These are phyloP conservation scores for Torulaspora pretoriensis DNA, from an alignment of 1,139 yeast genomes.

Conservation along the genomic window DNA sequence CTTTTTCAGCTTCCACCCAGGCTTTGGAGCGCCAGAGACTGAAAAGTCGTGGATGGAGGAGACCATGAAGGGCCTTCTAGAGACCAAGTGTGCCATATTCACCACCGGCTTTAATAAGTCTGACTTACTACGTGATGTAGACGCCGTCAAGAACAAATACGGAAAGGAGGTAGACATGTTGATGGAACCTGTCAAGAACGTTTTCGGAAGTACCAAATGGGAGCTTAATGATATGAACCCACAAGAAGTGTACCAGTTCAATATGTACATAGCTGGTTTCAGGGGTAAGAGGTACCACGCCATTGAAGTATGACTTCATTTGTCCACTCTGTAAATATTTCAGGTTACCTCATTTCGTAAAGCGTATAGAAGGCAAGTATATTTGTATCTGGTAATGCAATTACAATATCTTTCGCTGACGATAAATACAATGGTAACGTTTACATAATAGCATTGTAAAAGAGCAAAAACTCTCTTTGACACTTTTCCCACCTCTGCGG, in stretches of 20 bases:
- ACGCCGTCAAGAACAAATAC: constrained; percentile 63
- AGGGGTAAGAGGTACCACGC: constrained; percentile 98
- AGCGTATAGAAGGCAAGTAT: constrained; percentile 6
- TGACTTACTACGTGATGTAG: constrained; percentile 66
- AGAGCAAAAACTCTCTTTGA: constrained; percentile 72
- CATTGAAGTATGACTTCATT: constrained; percentile 35
- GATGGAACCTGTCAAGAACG: constrained; percentile 67
- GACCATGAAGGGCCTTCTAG: constrained; percentile 79
- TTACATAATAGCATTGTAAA: constrained; percentile 51
- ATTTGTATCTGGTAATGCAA: constrained; percentile 7
- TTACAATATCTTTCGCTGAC: constrained; percentile 1
- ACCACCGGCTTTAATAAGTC: constrained; percentile 83
- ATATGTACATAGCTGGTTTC: constrained; percentile 82
- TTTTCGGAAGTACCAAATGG: constrained; percentile 85
- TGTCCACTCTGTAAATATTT: constrained; percentile 6
- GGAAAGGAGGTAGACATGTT: constrained; percentile 75
- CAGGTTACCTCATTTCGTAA: constrained; percentile 2
- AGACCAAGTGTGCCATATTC: constrained; percentile 87
- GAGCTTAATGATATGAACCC: constrained; percentile 90
- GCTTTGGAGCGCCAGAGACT: constrained; percentile 80
- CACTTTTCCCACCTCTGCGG: constrained; percentile 96
- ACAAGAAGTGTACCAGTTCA: constrained; percentile 87
- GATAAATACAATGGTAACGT: background rate
- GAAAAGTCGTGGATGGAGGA: constrained; percentile 86
- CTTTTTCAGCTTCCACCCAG: constrained; percentile 94